These are phyloP conservation scores for Tricholoma sp. DNA, from an alignment of 768 basidiomycete genomes.

Conservation along the genomic window DNA sequence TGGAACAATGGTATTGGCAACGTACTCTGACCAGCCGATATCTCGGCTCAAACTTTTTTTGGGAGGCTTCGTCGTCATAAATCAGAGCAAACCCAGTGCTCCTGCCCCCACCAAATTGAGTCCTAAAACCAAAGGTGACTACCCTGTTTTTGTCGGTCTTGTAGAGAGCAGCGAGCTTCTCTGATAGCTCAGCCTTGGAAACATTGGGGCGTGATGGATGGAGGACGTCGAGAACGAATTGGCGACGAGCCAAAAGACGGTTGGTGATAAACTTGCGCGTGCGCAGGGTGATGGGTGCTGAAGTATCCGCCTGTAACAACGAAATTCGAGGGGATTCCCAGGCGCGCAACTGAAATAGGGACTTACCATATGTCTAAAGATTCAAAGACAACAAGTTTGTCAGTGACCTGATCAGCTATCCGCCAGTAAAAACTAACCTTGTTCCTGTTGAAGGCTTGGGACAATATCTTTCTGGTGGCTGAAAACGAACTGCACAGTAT, in stretches of 20 bases:
- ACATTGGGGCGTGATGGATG: conserved; percentile 96
- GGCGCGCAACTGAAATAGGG: background rate
- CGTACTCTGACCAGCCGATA: conserved; percentile 91
- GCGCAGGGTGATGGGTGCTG: conserved; percentile 89
- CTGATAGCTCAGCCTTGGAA: conserved; percentile 84
- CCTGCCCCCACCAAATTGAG: conserved; percentile 96
- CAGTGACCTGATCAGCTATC: background rate
- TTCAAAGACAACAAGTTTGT: background rate
- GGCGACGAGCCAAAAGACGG: conserved; percentile 91
- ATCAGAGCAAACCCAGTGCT: conserved; percentile 97
- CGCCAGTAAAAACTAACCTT: conserved; percentile 9
- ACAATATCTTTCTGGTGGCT: conserved; percentile 31
- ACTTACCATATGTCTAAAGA: conserved; percentile 15
- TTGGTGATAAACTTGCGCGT: conserved; percentile 99
- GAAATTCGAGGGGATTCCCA: conserved; percentile 5
- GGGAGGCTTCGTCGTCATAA: conserved; percentile 92
- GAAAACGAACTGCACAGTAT: conserved; percentile 36
- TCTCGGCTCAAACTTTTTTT: conserved; percentile 97
- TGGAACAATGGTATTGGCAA: conserved; percentile 14
- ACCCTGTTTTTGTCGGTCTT: conserved; percentile 90
- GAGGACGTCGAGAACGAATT: conserved; percentile 92
- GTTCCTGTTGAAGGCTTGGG: conserved; percentile 34
- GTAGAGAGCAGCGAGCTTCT: conserved; percentile 90
- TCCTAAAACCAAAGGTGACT: conserved; percentile 91
- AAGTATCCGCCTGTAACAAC: conserved; percentile 59